These are phyloP conservation scores for Coemansia sp. DNA, from an alignment of 192 early-diverging fungal genomes.

Conservation along the genomic window DNA sequence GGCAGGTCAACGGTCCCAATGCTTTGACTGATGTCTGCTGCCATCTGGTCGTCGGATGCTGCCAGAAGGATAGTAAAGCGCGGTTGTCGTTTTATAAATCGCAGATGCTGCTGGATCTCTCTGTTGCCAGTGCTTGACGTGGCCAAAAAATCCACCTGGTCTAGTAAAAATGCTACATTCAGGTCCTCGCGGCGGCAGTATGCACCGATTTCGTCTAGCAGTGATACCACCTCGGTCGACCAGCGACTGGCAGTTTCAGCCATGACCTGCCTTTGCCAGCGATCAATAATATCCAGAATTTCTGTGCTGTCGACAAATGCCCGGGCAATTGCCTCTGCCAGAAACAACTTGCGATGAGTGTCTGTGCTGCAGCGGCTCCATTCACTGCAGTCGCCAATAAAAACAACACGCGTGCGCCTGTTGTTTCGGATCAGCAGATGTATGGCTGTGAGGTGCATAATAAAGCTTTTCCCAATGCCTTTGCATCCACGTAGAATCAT, in stretches of 20 bases:
- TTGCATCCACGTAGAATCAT: slow-evolving; percentile 23
- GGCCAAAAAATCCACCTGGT: slow-evolving; percentile 12
- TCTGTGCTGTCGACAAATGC: slow-evolving; percentile 17
- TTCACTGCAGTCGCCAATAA: slow-evolving; percentile 17
- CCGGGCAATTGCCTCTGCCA: slow-evolving; percentile 10
- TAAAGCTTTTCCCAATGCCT: slow-evolving; percentile 31
- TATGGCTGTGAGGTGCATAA: slow-evolving; percentile 15
- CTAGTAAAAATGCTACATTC: slow-evolving; percentile 13
- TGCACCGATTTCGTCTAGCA: slow-evolving; percentile 4
- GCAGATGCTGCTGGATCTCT: slow-evolving; percentile 2
- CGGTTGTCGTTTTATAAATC: slow-evolving; percentile 8
- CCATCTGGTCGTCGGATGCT: slow-evolving; percentile 20
- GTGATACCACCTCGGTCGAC: background rate
- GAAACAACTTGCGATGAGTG: slow-evolving; percentile 10
- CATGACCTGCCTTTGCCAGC: slow-evolving; percentile 5
- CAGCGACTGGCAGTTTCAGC: background rate
- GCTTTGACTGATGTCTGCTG: background rate
- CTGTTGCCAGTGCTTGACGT: background rate
- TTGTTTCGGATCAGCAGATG: slow-evolving; percentile 8
- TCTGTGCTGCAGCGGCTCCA: slow-evolving; percentile 4
- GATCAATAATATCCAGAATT: slow-evolving; percentile 8
- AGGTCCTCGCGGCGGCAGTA: slow-evolving; percentile 12
- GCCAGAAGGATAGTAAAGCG: slow-evolving; percentile 9
- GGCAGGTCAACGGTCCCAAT: slow-evolving; percentile 6
- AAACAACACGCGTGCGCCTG: slow-evolving; percentile 10